Base-by-base conservation (phyloP, 2,329 filamentous ascomycete species). In the Fusarium virguliforme region DNA sequence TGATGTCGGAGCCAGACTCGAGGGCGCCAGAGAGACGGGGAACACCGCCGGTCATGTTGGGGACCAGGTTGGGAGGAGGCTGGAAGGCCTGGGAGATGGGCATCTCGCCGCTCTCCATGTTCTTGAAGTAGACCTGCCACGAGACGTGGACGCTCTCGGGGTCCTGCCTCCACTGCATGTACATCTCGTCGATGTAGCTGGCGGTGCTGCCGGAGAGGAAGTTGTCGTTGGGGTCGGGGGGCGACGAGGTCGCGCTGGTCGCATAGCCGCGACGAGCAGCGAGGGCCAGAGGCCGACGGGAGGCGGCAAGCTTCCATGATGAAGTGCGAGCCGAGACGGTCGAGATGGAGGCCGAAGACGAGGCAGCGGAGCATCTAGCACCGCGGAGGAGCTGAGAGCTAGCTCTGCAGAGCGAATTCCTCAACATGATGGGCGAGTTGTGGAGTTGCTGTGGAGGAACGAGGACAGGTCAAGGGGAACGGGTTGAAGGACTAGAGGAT, bases 151-250 rank as follows among this genome's bases (percentile, higher is more conserved):
- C 96, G 80, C 94, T 97, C 77, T 90, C 89, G 58, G 96, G 95
- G 77, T 99, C 94, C 72, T 93, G 87, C 85, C 95, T 97, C 96
- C 96, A 99, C 81, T 95, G 91, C 86, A 98, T 87, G 84, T 99
- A 99, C 96, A 99, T 99, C 87, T 98, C 96, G 83, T 99, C 96
- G 81, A 99, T 94, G 85, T 99, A 99, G 86, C 97, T 98, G 83
- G 96, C 96, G 67, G 95, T 96, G 86, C 94, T 98, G 75, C 96
- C 96, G 71, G 94, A 94, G 68, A 99, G 89, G 88, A 99, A 99
- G 85, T 91, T 97, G 84, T 99, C 96, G 83, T 93, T 97, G 73
- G 95, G 90, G 81, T 97, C 94, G 71, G 89, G 89, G 22, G 88
- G 80, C 63, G 83, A 84, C 61, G 86, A 83, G 64, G 84, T 84